Base-by-base conservation (phyloP, 2,329 filamentous ascomycete species). In the Paecilomyces formosus region DNA sequence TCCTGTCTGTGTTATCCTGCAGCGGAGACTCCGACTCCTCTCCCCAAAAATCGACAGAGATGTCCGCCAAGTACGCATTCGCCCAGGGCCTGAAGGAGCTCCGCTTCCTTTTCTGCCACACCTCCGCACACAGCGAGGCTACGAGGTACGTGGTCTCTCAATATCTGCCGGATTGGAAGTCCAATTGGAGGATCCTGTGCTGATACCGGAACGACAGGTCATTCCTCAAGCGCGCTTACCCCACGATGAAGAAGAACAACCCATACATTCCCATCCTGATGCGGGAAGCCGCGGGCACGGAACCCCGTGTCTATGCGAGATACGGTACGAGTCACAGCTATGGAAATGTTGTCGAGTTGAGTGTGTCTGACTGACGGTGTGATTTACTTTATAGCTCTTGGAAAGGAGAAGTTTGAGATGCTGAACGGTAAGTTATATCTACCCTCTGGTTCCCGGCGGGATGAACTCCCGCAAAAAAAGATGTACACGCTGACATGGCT, bases 201-300 rank as follows among this genome's bases (percentile, higher is more conserved):
- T 59, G 21, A 12, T 33, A 8, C 39, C 12, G 18, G n/a, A 13
- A 22, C 8, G 45, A 56, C 68, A 97, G 94, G 76, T 87, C 89
- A 30, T 99, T 99, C 79, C 83, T 99, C 65, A 88, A 88, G 64
- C 86, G 90, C 74, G 87, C 92, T 65, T 99, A 99, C 78, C 94
- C 94, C 53, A 94, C 90, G 61, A 97, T 99, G 93, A 99, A 99
- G 86, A 95, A 96, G 83, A 90, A 93, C 83, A 99, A 99, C 81
- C 94, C 94, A 58, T 81, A 89, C 76, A 92, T 85, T 54, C 94
- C 94, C 57, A 97, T 99, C 77, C 82, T 99, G 81, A 87, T 99
- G 71, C 90, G 94, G 72, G 94, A 97, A 81, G 94, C 93, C 56
- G 80, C 85, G 67, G 91, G 90, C 70, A 90, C 90, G 57, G 80